phyloP scores from a whole-genome alignment of 73 alveolate species.

The Effrenium voratum region DNA sequence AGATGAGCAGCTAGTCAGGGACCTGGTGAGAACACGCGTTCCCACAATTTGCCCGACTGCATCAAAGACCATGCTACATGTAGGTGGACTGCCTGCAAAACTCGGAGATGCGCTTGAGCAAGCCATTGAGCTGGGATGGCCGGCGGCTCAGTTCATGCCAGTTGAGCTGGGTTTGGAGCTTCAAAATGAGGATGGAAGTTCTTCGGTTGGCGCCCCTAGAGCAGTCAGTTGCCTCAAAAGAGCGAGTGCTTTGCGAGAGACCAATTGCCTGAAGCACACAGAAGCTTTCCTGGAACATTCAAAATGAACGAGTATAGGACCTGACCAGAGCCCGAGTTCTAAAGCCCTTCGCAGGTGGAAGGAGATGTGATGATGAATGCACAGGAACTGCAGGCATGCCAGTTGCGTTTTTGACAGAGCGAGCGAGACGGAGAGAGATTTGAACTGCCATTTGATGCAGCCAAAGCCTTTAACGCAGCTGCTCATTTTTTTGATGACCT shows the following conservation, averaged over 20 bases:
- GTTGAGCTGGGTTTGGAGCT: background rate
- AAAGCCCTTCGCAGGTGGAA: constrained; percentile 23
- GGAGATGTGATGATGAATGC: constrained; percentile 18
- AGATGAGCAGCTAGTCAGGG: constrained; percentile 47
- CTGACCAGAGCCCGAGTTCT: no score
- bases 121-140: constrained; percentile 51
- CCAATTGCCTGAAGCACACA: no score
- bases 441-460: no score
- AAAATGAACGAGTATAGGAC: no score
- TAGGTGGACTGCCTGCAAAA: constrained; percentile 3
- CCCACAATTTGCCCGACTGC: background rate
- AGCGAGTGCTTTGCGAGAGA: no score
- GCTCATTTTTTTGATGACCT: no score
- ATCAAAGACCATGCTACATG: background rate
- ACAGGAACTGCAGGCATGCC: background rate
- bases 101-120: constrained; percentile 1
- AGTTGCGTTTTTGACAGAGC: background rate
- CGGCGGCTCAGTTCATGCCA: background rate
- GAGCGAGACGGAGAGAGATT: no score
- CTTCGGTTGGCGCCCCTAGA: constrained; percentile 54
- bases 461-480: no score
- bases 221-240: no score
- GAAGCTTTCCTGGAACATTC: no score
- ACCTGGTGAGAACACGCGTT: background rate
- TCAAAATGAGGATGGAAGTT: constrained; percentile 6